Evolutionary conservation across 441 rosid genomes (phyloP).

Genomic region (Geranium incanum): DNA sequence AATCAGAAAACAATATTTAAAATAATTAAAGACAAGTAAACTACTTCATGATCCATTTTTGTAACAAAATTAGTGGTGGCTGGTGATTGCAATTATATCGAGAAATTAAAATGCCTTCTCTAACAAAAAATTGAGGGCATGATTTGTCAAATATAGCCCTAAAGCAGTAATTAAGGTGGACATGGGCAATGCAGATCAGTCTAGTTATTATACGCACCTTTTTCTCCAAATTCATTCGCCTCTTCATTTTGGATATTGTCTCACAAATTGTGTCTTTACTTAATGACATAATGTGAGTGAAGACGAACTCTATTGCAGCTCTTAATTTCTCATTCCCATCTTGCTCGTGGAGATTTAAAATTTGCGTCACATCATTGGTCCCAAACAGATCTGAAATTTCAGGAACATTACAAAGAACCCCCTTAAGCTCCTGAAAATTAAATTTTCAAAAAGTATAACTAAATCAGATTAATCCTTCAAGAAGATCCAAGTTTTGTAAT

Average conservation of each 20-base stretch:
- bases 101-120: background rate
- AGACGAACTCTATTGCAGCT: slow-evolving; percentile 23
- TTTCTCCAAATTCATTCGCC: slow-evolving; percentile 23
- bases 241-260: slow-evolving; percentile 22
- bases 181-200: background rate
- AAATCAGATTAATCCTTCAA: background rate
- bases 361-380: slow-evolving; percentile 16
- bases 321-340: slow-evolving; percentile 20
- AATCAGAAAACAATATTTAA: background rate
- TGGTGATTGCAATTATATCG: background rate
- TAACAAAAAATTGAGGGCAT: background rate
- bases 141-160: background rate
- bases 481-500: background rate
- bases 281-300: slow-evolving; percentile 29
- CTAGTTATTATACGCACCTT: slow-evolving; percentile 16
- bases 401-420: slow-evolving; percentile 27
- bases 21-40: too few species aligned
- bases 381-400: slow-evolving; percentile 31
- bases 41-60: too few species aligned
- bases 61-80: background rate
- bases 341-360: slow-evolving; percentile 12
- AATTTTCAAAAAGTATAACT: background rate
- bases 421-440: slow-evolving; percentile 29
- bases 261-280: slow-evolving; percentile 19
- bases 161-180: background rate